phyloP scores from a whole-genome alignment of 2,329 filamentous ascomycete species.

The Fusarium succisae region DNA sequence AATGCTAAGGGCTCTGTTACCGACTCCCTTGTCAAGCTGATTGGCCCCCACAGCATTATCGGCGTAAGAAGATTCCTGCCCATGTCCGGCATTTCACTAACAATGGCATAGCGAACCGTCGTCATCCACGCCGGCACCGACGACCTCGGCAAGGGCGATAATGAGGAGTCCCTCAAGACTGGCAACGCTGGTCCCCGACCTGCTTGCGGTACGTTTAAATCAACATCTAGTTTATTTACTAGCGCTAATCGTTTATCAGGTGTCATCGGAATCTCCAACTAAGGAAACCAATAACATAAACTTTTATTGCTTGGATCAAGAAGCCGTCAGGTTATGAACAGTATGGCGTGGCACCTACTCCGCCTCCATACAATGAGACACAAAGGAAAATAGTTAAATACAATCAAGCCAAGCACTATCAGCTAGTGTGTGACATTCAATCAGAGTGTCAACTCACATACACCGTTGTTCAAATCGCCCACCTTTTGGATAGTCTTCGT shows the following conservation, averaged over 20 bases:
- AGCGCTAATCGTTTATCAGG: constrained; percentile 54
- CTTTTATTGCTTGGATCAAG: constrained; percentile 7
- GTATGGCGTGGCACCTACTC: background rate
- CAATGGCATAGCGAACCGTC: constrained; percentile 78
- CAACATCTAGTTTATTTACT: background rate
- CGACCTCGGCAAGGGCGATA: constrained; percentile 90
- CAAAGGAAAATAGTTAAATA: constrained; percentile 29
- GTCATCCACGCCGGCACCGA: constrained; percentile 96
- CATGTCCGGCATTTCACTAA: background rate
- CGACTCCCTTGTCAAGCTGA: constrained; percentile 92
- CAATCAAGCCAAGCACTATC: constrained; percentile 20
- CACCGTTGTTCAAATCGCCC: background rate
- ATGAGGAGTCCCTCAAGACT: constrained; percentile 97
- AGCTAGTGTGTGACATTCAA: background rate
- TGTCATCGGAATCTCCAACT: constrained; percentile 89
- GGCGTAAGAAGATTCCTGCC: constrained; percentile 68
- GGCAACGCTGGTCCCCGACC: constrained; percentile 94
- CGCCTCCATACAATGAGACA: background rate
- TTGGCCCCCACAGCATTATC: constrained; percentile 93
- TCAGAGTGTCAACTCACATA: background rate
- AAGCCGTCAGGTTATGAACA: background rate
- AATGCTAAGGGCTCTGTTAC: constrained; percentile 82
- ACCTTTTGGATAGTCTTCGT: background rate
- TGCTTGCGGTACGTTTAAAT: constrained; percentile 79
- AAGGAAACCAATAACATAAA: constrained; percentile 48